These are phyloP conservation scores for Bathelium albidoporum DNA, from an alignment of 495 filamentous ascomycete genomes.

Conservation along the genomic window DNA sequence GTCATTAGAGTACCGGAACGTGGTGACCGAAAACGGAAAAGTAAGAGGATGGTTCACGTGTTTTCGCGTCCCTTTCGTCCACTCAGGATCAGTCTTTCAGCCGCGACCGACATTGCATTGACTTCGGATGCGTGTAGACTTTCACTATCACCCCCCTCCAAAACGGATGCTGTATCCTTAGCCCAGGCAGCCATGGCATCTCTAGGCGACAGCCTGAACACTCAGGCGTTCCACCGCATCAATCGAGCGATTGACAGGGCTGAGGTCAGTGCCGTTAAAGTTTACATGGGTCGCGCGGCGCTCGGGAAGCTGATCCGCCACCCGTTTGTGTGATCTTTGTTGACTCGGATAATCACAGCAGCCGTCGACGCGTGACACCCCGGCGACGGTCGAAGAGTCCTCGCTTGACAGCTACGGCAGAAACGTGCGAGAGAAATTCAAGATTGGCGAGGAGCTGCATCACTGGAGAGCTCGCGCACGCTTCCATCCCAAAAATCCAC, in stretches of 20 bases:
- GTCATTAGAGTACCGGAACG: not conserved
- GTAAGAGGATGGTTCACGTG: not conserved
- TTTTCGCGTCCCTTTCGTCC: not conserved
- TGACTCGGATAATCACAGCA: not conserved
- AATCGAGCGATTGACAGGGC: not conserved
- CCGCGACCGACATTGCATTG: not conserved
- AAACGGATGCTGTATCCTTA: not conserved
- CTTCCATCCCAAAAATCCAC: not conserved
- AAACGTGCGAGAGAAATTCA: not conserved
- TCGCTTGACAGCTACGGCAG: not conserved
- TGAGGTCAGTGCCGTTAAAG: constrained; percentile 3
- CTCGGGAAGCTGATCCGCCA: not conserved
- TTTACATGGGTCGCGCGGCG: constrained; percentile 3
- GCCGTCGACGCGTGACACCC: not conserved
- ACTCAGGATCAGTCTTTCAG: not conserved
- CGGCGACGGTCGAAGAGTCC: not conserved
- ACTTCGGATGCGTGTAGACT: not conserved
- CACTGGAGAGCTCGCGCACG: constrained; percentile 1
- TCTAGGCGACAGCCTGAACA: not conserved
- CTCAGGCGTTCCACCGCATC: not conserved
- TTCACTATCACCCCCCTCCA: not conserved
- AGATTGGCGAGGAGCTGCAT: not conserved
- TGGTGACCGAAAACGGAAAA: not conserved
- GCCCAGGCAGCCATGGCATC: not conserved
- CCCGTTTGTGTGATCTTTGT: not conserved